phyloP scores from a whole-genome alignment of 139 green algal species.

The Picochlorum costavermella region DNA sequence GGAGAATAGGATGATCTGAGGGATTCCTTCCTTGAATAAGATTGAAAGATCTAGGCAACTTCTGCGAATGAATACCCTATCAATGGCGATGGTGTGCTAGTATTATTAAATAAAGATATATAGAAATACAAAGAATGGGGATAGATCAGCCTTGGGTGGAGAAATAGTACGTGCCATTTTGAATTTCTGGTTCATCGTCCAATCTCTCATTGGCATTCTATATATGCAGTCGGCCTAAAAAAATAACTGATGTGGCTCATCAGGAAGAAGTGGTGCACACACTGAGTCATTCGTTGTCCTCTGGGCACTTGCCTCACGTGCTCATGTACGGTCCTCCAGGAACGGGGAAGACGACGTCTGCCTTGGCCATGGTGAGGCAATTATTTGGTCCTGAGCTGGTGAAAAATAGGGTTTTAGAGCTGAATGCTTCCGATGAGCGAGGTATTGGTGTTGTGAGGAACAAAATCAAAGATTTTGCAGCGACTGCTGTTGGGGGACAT shows the following conservation, averaged over 20 bases:
- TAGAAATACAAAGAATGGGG: too few species aligned
- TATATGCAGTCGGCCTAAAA: slow-evolving; percentile 67
- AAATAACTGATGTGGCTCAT: slow-evolving; percentile 84
- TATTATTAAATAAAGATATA: too few species aligned
- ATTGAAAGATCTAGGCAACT: too few species aligned
- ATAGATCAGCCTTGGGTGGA: slow-evolving; percentile 59
- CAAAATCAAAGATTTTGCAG: slow-evolving; percentile 90
- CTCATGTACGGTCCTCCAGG: slow-evolving; percentile 96
- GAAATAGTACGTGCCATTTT: slow-evolving; percentile 55
- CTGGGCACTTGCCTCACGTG: slow-evolving; percentile 84
- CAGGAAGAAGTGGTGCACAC: slow-evolving; percentile 90
- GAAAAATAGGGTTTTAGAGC: slow-evolving; percentile 86
- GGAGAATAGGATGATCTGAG: too few species aligned
- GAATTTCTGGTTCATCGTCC: neutral
- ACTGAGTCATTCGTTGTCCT: slow-evolving; percentile 72
- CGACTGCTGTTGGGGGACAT: slow-evolving; percentile 55
- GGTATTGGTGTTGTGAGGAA: slow-evolving; percentile 88
- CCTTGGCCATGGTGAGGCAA: slow-evolving; percentile 85
- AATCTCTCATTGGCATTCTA: neutral
- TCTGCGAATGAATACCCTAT: too few species aligned
- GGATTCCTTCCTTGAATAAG: too few species aligned
- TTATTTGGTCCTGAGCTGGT: slow-evolving; percentile 73
- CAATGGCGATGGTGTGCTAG: too few species aligned
- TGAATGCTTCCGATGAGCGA: slow-evolving; percentile 94
- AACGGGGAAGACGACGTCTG: slow-evolving; percentile 92